Base-by-base conservation (phyloP, 2,329 filamentous ascomycete species). In the Neonectria faginata region DNA sequence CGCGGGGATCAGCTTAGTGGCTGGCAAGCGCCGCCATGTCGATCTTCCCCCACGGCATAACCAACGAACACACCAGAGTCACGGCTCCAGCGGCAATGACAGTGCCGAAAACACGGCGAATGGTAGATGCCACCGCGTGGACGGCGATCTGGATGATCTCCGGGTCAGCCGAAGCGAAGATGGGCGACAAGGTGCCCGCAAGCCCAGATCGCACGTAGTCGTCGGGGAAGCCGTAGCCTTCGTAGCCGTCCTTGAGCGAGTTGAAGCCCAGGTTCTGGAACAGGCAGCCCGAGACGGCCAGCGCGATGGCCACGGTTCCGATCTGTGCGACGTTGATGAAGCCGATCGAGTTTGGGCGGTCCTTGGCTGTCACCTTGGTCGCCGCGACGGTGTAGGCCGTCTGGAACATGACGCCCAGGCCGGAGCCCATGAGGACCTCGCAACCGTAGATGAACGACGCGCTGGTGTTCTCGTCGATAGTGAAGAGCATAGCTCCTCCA, bases 291-390 rank as follows among this genome's bases (percentile, higher is more conserved):
- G 42, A 16, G 16, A 60, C 55, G 2, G 61, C 42, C 1, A 64
- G 50, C 4, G 56, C 25, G 45, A 64, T 47, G 12, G 61, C 39
- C 22, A 55, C 47, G 3, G 39, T 45, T 3, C 73, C 72, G n/a
- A 78, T 67, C 67, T 77, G 75, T 14, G 75, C 70, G 62, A 79
- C 71, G 62, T 74, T 77, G 65, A 77, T 74, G 20, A 78, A 59
- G 1, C 75, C 73, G 5, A 74, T 67, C 29, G 69, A 69, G 56
- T 78, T 76, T 3, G 74, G 50, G 1, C 68, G 66, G 1, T 65
- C 54, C 6, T 71, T 57, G 1, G 62, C 64, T 7, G 74, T 60
- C 20, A 75, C 72, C 14, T 69, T 70, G 36, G 71, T 68, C 12
- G 69, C 66, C 3, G 71, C 69, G 3, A 78, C 67, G 25, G 71